Conservation (phyloP, 164 flowering plant species). For the Paratinospora sagittata region DNA sequence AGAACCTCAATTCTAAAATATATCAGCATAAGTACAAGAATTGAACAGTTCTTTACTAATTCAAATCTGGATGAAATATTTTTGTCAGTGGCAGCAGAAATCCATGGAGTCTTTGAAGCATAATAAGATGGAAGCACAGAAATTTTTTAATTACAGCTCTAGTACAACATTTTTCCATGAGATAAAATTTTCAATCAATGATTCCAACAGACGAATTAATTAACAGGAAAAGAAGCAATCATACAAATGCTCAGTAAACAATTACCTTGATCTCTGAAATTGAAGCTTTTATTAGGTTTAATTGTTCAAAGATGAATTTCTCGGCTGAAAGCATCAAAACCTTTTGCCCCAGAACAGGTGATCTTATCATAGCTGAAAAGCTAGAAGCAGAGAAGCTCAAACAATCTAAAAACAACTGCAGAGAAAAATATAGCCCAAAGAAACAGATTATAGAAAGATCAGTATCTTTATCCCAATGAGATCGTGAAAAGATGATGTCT, state of each 20-base stretch:
- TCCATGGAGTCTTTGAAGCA: neutral
- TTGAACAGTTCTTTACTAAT: neutral
- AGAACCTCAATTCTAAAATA: neutral
- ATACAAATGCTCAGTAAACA: neutral
- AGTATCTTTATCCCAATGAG: neutral
- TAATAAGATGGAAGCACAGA: neutral
- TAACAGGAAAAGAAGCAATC: neutral
- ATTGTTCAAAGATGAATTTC: conserved; percentile 49
- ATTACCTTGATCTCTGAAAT: conserved; percentile 67
- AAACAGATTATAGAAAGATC: neutral
- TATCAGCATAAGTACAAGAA: neutral
- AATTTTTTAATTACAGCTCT: neutral
- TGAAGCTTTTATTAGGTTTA: conserved; percentile 43
- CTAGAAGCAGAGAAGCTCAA: conserved; percentile 45
- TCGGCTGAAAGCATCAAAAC: conserved; percentile 34
- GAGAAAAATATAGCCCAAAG: neutral
- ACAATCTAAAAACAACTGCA: conserved; percentile 68
- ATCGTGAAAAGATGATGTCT: neutral
- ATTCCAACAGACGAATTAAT: neutral
- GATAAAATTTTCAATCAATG: neutral
- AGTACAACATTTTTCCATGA: neutral
- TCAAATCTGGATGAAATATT: neutral
- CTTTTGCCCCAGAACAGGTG: conserved; percentile 32
- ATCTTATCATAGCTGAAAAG: conserved; percentile 40
- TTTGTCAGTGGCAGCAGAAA: neutral